Percentiles rank a stretch among this genome's conserved stretches.
These are phyloP conservation scores for Suillus luteus DNA, from an alignment of 768 basidiomycete species.

Conservation along the genomic window DNA sequence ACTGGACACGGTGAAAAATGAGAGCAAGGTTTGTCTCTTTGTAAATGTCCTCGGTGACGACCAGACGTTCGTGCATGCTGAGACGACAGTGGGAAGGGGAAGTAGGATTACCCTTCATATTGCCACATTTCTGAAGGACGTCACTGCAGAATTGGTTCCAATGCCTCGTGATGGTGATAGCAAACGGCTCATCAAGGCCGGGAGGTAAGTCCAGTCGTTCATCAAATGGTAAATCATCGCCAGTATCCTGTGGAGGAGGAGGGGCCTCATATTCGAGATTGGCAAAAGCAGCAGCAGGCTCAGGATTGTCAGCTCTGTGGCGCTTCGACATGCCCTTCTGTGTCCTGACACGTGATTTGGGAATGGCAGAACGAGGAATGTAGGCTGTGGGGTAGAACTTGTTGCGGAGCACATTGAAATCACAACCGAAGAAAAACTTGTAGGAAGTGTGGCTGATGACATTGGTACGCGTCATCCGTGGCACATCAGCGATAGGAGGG, in stretches of 20 bases:
- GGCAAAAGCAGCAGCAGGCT: background rate
- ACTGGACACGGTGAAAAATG: background rate
- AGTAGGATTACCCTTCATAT: background rate
- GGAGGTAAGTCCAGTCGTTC: background rate
- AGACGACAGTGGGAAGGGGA: background rate
- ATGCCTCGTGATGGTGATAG: background rate
- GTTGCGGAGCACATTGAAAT: background rate
- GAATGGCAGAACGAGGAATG: background rate
- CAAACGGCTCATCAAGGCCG: background rate
- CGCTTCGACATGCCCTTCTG: background rate
- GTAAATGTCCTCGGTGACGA: background rate
- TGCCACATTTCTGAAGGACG: slow-evolving; percentile 7
- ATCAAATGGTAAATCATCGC: background rate
- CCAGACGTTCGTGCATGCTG: background rate
- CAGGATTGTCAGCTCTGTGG: background rate
- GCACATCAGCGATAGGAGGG: background rate
- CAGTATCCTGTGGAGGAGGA: background rate
- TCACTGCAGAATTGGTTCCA: slow-evolving; percentile 1
- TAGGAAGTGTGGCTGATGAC: background rate
- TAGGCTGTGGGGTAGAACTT: background rate
- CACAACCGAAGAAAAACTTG: background rate
- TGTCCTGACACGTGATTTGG: background rate
- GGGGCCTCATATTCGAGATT: background rate
- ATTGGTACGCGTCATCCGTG: background rate
- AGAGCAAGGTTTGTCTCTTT: background rate